Percentiles rank a stretch among this genome's conserved stretches.
These are phyloP conservation scores for Blastomyces parvus DNA, from an alignment of 2,329 filamentous ascomycete genomes.

Conservation along the genomic window DNA sequence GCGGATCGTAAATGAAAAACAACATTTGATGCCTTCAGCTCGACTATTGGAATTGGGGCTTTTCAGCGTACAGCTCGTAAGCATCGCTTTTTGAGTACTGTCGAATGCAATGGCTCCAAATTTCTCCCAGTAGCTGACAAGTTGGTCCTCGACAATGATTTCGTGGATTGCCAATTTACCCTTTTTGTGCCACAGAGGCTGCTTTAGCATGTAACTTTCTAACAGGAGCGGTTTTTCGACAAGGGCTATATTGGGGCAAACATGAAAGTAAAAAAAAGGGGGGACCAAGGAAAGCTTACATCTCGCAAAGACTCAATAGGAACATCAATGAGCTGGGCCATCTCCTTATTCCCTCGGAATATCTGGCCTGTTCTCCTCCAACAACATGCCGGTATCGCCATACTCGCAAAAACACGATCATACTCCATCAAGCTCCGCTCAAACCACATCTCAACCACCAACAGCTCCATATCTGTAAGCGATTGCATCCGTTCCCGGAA, in stretches of 20 bases:
- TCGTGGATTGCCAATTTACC: constrained; percentile 92
- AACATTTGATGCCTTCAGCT: constrained; percentile 73
- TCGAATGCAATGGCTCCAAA: constrained; percentile 98
- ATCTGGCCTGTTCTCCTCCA: constrained; percentile 97
- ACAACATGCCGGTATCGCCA: constrained; percentile 96
- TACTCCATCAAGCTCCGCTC: constrained; percentile 95
- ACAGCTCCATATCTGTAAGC: constrained; percentile 85
- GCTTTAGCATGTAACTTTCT: constrained; percentile 6
- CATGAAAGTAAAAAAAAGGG: constrained; percentile 1
- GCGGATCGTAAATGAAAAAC: constrained; percentile 94
- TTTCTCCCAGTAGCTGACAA: constrained; percentile 98
- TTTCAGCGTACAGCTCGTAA: constrained; percentile 88
- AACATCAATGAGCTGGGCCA: constrained; percentile 92
- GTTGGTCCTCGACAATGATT: constrained; percentile 86
- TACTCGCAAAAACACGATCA: constrained; percentile 94
- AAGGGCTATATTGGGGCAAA: neutral
- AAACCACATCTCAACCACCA: constrained; percentile 98
- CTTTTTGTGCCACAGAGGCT: constrained; percentile 36
- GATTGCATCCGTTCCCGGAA: constrained; percentile 91
- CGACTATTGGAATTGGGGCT: constrained; percentile 62
- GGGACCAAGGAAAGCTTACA: constrained; percentile 49
- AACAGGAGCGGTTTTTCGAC: constrained; percentile 9
- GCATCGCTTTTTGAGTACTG: constrained; percentile 80
- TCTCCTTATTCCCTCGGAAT: constrained; percentile 94
- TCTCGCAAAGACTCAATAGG: constrained; percentile 85